These are phyloP conservation scores for Elaeagnus macrophylla DNA, from an alignment of 306 rosid species.

Conservation along the genomic window DNA sequence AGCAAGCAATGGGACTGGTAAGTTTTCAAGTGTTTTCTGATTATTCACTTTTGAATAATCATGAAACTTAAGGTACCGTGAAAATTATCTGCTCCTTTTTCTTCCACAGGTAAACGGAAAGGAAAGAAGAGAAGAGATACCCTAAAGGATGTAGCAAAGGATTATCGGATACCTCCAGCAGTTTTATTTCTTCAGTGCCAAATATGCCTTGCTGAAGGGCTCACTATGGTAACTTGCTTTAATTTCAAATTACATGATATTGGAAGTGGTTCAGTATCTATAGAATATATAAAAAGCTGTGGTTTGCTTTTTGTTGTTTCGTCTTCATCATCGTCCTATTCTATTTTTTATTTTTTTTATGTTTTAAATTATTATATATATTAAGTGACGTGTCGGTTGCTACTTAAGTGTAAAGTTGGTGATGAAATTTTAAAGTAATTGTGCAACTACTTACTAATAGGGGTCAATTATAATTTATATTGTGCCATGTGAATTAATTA, in stretches of 20 bases:
- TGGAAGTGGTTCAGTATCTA: background rate
- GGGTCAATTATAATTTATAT: no score
- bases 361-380: no score
- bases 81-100: conserved; percentile 12
- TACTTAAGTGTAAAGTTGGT: no score
- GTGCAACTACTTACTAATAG: no score
- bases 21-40: conserved; percentile 6
- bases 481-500: no score
- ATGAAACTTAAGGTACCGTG: conserved; percentile 3
- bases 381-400: no score
- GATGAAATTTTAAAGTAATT: no score
- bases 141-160: conserved; percentile 49
- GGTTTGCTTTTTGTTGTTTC: no score
- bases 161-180: conserved; percentile 57
- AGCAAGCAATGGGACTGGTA: conserved; percentile 50
- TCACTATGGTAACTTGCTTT: conserved; percentile 61
- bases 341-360: no score
- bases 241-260: conserved; percentile 5
- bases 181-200: conserved; percentile 88
- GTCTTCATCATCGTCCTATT: no score
- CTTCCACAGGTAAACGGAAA: conserved; percentile 60
- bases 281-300: no score
- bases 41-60: background rate
- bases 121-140: conserved; percentile 71
- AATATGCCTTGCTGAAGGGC: conserved; percentile 83